Evolutionary conservation across 208 protist species (phyloP), one percentile per base, ranked within the genome.

Genomic region (Leishmania aethiopica): DNA sequence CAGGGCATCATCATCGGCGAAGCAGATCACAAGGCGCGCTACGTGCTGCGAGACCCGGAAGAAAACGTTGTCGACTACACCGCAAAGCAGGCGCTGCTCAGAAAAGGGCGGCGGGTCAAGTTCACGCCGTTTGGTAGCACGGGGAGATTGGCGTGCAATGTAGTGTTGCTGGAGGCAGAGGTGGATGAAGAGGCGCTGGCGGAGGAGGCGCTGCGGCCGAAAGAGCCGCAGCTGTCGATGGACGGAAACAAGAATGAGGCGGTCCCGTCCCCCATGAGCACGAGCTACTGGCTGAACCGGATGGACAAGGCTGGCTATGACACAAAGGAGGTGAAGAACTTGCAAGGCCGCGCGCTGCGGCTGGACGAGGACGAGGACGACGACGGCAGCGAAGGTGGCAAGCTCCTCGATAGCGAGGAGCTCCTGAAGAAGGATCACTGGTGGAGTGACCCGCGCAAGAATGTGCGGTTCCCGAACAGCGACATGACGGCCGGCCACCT

Each of bases 391-490:
- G 88, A 92, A 35, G 86, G 78, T 37, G 87, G 84, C 25, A 93
- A 94, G 79, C 84, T 96, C 53, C 84, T 95, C 37, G 93, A 97
- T 77, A 96, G 89, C 76, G 93, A 97, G 60, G 93, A 96, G 71
- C 85, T 96, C n/a, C 88, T 98, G 53, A 96, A 95, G 80, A 96
- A 94, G 76, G 95, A 98, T 84, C 89, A 85, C 55, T 98, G 95
- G 93, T 98, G 91, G 85, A 94, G 88, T 77, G 95, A 98, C 84
- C 92, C 92, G 60, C 86, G 89, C 71, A 96, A 95, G 86, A 98
- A 98, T 78, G 86, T 91, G 5, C 79, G 84, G 28, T 90, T 98
- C 45, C 93, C 93, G 3, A 95, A 95, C 84, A 95, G 90, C 84
- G 91, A 97, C 84, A 88, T 96, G 77, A 95, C 92, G 35, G 88